Base-by-base conservation (phyloP, 257 asterid genomes). In the Fraxinus pennsylvanica region DNA sequence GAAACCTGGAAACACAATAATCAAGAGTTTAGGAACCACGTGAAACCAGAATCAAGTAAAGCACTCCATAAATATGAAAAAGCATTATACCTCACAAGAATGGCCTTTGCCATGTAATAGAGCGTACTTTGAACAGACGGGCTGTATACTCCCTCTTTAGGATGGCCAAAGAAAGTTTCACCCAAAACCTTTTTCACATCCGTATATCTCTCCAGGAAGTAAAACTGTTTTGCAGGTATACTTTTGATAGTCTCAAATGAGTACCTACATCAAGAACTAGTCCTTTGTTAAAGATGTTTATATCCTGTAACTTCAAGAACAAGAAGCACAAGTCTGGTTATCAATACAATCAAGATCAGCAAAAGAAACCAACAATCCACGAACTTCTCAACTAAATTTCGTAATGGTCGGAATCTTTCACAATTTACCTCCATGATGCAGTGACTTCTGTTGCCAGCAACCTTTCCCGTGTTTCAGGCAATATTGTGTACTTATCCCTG, bases 61-160 rank as follows among this genome's bases (percentile, higher is more conserved):
- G 10, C 38, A 39, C 54, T 39, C 3, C 41, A 30, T 66, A 27
- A 68, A 21, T 65, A 74, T 29, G 63, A 66, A 72, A 12, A 14
- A 43, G 68, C n/a, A 75, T 47, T 61, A 59, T 73, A 93, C 99
- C 97, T 89, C 89, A 82, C 87, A 80, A 96, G 98, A 81, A 90
- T 94, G 22, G 89, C 88, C 86, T 90, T 91, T 73, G 90, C 99
- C 95, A 93, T 90, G 77, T 86, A 83, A 80, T 89, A 92, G 35
- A 96, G 97, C 72, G 98, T 92, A 75, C 90, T 88, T 80, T 96
- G 98, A 86, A 93, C 99, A 74, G 99, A 96, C 47, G 98, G 96
- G 76, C 99, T 93, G 88, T 92, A 96, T 29, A 92, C 97, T 72
- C 99, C 97, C 68, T 79, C 89, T 79, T 88, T 83, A 39, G 93